Base-by-base conservation (phyloP, 2,329 filamentous ascomycete genomes). In the Incumbomyces delicatus region DNA sequence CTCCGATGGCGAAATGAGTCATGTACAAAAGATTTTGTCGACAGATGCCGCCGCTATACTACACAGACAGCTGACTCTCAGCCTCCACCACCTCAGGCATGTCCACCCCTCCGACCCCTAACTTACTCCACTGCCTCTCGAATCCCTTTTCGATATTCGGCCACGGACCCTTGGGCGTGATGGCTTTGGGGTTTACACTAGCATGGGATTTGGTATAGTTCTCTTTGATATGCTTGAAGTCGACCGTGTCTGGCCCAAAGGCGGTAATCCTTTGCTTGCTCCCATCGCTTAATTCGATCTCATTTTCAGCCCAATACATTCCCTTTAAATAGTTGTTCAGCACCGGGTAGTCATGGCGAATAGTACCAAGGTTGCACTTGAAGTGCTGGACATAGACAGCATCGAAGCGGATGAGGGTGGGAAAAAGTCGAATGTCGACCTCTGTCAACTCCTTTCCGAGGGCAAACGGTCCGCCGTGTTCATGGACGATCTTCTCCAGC, bases 191-290 rank as follows among this genome's bases (percentile, higher is more conserved):
- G 53, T 82, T 82, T 49, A 82, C 74, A 50, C 75, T 72, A 3
- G 53, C 55, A 55, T 81, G 77, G 47, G 72, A 76, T 62, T 81
- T 82, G 11, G 77, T 76, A 50, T 77, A 76, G 64, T 80, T 82
- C 59, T 84, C 80, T 62, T 83, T 84, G 59, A 83, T 83, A 56
- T 84, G 80, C 51, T 63, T 72, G 53, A 83, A 83, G 51, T 83
- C 67, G 0, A 80, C 83, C 13, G 75, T 78, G 54, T 77, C 74
- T 12, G 35, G 29, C 17, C 44, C 35, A 30, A 46, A 46, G 4
- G 27, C 44, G 2, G 29, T 40, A 20, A 46, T 35, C 20, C 18
- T 17, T 14, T 33, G 34, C 48, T 60, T 69, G 50, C 78, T 78
- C 0, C 71, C 76, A 32, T 44, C 33, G 14, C 63, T 56, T 3